Percentiles rank a stretch among this genome's conserved stretches.
phyloP scores from a whole-genome alignment of 2,329 filamentous ascomycete genomes.

The Aspergillus chevalieri region DNA sequence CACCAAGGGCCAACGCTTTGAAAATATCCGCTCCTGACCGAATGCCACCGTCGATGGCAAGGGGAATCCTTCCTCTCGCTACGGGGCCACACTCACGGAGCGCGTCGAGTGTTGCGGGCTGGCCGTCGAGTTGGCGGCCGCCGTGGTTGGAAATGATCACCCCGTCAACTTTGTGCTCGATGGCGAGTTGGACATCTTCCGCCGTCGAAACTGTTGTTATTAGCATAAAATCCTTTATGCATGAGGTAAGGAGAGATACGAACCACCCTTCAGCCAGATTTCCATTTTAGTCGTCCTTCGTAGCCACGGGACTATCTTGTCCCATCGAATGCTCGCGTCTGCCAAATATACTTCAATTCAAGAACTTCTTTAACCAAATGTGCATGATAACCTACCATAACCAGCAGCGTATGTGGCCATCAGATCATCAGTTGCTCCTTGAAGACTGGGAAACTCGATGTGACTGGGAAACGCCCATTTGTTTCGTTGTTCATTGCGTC shows the following conservation, averaged over 20 bases:
- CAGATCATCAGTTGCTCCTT: constrained; percentile 3
- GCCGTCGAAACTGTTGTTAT: constrained; percentile 11
- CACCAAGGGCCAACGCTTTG: constrained; percentile 23
- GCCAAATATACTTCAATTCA: background rate
- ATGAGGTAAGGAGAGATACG: constrained; percentile 9
- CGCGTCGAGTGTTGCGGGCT: constrained; percentile 26
- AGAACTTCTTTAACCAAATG: background rate
- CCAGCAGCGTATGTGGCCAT: background rate
- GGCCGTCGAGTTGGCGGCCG: constrained; percentile 26
- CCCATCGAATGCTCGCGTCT: constrained; percentile 40
- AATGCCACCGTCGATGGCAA: constrained; percentile 23
- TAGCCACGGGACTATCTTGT: constrained; percentile 42
- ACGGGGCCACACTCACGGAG: constrained; percentile 15
- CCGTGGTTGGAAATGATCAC: constrained; percentile 31
- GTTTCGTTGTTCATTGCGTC: constrained; percentile 48
- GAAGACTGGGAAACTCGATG: constrained; percentile 33
- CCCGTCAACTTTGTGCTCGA: constrained; percentile 24
- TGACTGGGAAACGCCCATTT: constrained; percentile 42
- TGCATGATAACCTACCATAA: background rate
- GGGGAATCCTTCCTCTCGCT: constrained; percentile 19
- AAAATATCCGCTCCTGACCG: constrained; percentile 22
- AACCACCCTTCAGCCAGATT: constrained; percentile 17
- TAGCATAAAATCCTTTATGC: background rate
- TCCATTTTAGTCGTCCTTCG: constrained; percentile 41
- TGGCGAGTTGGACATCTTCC: constrained; percentile 23